Base-by-base conservation (phyloP, 371 early-diverging fungal species). In the Mucor mucedo region DNA sequence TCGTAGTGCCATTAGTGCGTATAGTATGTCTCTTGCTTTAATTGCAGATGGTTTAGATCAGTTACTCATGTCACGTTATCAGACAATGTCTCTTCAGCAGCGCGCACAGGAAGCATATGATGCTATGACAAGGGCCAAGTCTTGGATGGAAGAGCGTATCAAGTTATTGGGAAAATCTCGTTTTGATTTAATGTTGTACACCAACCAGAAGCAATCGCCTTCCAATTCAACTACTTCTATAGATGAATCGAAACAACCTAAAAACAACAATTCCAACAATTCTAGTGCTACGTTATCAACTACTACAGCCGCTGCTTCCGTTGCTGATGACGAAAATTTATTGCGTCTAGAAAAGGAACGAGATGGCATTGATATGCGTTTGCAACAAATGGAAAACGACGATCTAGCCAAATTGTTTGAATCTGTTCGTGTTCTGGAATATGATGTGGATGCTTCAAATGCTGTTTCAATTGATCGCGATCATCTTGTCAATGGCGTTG, bases 41-140 rank as follows among this genome's bases (percentile, higher is more conserved):
- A 69, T 83, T 35, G 77, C 76, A 0, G 77, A 78, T 32, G 73
- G 75, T 16, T 62, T 83, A 13, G 78, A 83, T 55, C 78, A 79
- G 33, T 60, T 80, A 7, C 52, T 83, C 2, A 69, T 60, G 14
- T 65, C 73, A 8, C 72, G 78, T 9, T 74, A 80, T 55, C 68
- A 75, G 28, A 55, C 68, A 10, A 64, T 78, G 8, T 70, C 73
- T 10, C 61, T 83, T 7, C 77, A 79, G 33, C 74, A 73, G 55
- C 64, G 76, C 21, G 71, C 77, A 6, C 69, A 61, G 10, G 71
- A 71, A 16, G 72, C 74, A 11, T 75, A 67, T 44, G 75, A 79
- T 45, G 68, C 75, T n/a, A 69, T 81, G 64, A 50, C 40, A 0
- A 62, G 75, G 7, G 52, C 78, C 45, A 72, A 58, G 28, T 56